These are phyloP conservation scores for Sphenostylis stenocarpa DNA, from an alignment of 306 rosid genomes.

Conservation along the genomic window DNA sequence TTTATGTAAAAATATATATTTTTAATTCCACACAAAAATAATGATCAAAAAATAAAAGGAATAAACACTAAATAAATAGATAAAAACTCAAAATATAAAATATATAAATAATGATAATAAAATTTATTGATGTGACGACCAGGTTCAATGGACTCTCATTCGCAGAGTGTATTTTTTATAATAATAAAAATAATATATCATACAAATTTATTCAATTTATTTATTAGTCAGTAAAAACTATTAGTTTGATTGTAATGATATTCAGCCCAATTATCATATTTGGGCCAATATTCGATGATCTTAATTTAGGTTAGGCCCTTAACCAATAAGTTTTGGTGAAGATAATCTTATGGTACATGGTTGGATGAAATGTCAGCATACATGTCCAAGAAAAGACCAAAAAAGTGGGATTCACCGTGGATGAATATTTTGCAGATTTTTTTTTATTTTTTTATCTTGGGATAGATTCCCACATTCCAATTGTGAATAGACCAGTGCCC, in stretches of 20 bases:
- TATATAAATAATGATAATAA: not conserved
- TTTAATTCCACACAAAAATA: not conserved
- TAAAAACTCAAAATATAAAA: not conserved
- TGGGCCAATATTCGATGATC: not conserved
- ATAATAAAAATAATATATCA: no score
- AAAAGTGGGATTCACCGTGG: not conserved
- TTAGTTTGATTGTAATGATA: not conserved
- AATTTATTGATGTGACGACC: not conserved
- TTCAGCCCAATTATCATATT: not conserved
- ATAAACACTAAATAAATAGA: not conserved
- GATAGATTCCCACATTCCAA: not conserved
- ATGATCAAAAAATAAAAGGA: not conserved
- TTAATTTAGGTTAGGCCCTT: not conserved
- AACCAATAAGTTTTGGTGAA: no score
- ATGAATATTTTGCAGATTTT: not conserved
- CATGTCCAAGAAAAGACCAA: not conserved
- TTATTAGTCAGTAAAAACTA: no score
- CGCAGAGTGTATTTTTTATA: not conserved
- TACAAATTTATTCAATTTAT: no score
- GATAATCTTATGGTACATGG: not conserved
- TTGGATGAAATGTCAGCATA: not conserved
- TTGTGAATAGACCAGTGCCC: not conserved
- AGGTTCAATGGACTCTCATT: not conserved
- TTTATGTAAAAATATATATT: no score
- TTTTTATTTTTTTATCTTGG: not conserved